Evolutionary conservation across 163 green algal species (phyloP).

Genomic region (Prototheca cutis): DNA sequence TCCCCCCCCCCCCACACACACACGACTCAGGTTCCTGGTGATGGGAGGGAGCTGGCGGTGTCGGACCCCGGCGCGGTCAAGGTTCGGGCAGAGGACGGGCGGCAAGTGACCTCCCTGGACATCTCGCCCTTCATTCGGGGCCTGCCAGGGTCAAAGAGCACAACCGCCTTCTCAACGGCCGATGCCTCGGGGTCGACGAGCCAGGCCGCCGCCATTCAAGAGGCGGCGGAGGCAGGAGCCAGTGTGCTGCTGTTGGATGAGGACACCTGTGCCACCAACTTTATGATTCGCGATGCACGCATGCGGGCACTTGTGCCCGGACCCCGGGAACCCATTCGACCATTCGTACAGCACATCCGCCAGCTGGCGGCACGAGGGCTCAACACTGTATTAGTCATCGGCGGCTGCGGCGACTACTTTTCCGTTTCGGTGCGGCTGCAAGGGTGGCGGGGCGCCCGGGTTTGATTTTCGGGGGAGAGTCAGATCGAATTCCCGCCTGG

Average conservation of each 20-base stretch:
- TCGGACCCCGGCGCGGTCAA: slow-evolving; percentile 39
- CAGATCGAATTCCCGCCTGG: too few species aligned
- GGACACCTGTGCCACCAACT: slow-evolving; percentile 62
- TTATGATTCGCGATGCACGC: slow-evolving; percentile 55
- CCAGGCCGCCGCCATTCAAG: slow-evolving; percentile 55
- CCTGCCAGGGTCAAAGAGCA: slow-evolving; percentile 37
- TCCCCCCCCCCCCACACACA: neutral
- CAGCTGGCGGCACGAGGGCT: slow-evolving; percentile 27
- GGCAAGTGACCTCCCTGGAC: slow-evolving; percentile 44
- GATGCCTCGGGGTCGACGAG: slow-evolving; percentile 59
- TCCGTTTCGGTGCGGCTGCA: slow-evolving; percentile 7
- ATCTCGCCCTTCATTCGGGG: slow-evolving; percentile 58
- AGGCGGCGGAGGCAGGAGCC: slow-evolving; percentile 49
- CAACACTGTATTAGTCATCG: slow-evolving; percentile 53
- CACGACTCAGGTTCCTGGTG: slow-evolving; percentile 39
- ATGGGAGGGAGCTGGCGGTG: slow-evolving; percentile 57
- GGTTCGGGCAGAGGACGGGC: slow-evolving; percentile 57
- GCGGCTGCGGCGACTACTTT: slow-evolving; percentile 58
- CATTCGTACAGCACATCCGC: slow-evolving; percentile 38
- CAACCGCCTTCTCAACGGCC: slow-evolving; percentile 33
- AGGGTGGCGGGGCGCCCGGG: too few species aligned
- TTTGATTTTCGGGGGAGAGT: too few species aligned
- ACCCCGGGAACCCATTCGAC: slow-evolving; percentile 57
- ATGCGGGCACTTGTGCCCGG: slow-evolving; percentile 48
- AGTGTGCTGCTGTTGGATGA: slow-evolving; percentile 56